phyloP scores from a whole-genome alignment of 129 eudicot genomes.

The Chrysanthemum seticuspe region DNA sequence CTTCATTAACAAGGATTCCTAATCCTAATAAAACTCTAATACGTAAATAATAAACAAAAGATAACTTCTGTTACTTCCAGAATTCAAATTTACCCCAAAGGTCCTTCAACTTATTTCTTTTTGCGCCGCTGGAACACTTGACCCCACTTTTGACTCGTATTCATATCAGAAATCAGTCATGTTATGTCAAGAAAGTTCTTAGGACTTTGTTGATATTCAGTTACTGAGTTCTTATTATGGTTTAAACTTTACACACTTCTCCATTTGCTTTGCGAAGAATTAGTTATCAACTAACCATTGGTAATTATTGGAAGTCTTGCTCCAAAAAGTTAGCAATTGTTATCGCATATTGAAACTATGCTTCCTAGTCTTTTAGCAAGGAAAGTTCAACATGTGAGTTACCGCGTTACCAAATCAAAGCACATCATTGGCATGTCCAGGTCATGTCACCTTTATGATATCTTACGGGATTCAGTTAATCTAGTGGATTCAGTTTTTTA shows the following conservation, averaged over 20 bases:
- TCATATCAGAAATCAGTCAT: not conserved
- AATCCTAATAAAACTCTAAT: too few species aligned
- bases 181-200: not conserved
- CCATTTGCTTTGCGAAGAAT: not conserved
- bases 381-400: not conserved
- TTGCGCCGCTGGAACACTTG: too few species aligned
- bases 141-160: too few species aligned
- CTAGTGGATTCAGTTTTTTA: too few species aligned
- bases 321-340: too few species aligned
- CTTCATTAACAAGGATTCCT: too few species aligned
- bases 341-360: not conserved
- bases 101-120: too few species aligned
- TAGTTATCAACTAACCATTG: not conserved
- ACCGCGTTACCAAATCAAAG: too few species aligned
- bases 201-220: conserved; percentile 9
- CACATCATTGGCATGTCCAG: not conserved
- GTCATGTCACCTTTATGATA: not conserved
- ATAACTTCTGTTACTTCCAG: too few species aligned
- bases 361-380: not conserved
- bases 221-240: conserved; percentile 10
- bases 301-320: not conserved
- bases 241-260: not conserved
- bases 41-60: too few species aligned
- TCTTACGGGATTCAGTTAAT: not conserved
- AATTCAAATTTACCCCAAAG: too few species aligned